Conservation (phyloP, 2,329 filamentous ascomycete species). For the Clonostachys byssicola region DNA sequence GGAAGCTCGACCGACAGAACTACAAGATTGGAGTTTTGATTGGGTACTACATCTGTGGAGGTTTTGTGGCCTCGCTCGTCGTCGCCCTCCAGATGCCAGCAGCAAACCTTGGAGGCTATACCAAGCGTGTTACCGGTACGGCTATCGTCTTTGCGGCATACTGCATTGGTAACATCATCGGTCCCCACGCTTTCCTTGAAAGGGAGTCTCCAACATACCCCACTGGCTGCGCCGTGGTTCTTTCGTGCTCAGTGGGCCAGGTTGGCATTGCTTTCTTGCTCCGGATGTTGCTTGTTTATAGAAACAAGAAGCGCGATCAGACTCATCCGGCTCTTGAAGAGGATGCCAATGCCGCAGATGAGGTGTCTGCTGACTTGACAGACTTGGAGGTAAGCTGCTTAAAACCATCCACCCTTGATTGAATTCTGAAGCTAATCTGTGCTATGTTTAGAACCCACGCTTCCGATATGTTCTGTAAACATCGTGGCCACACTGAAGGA, state of each 20-base stretch:
- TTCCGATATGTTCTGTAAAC: conserved; percentile 19
- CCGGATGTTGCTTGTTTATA: conserved; percentile 22
- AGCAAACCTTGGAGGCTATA: conserved; percentile 41
- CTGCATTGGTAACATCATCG: conserved; percentile 36
- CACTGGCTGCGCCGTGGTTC: conserved; percentile 44
- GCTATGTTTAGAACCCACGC: conserved; percentile 12
- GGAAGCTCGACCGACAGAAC: conserved; percentile 34
- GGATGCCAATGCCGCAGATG: conserved; percentile 13
- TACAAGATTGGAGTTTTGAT: conserved; percentile 42
- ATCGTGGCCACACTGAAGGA: too few relatives aligned
- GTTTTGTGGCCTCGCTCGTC: conserved; percentile 46
- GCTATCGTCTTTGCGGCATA: conserved; percentile 41
- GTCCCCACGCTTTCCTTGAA: conserved; percentile 38
- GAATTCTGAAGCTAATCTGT: background rate
- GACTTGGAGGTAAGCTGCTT: conserved; percentile 25
- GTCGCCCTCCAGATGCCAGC: conserved; percentile 48
- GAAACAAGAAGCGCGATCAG: conserved; percentile 32
- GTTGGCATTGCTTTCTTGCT: conserved; percentile 26
- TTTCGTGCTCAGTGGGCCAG: conserved; percentile 36
- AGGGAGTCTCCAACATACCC: conserved; percentile 40
- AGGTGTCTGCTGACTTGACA: conserved; percentile 13
- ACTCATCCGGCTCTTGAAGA: conserved; percentile 10
- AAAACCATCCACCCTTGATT: background rate
- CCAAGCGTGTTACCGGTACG: conserved; percentile 37
- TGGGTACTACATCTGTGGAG: conserved; percentile 44